Evolutionary conservation across 2,329 filamentous ascomycete species (phyloP).

Genomic region (Claviceps sp.): DNA sequence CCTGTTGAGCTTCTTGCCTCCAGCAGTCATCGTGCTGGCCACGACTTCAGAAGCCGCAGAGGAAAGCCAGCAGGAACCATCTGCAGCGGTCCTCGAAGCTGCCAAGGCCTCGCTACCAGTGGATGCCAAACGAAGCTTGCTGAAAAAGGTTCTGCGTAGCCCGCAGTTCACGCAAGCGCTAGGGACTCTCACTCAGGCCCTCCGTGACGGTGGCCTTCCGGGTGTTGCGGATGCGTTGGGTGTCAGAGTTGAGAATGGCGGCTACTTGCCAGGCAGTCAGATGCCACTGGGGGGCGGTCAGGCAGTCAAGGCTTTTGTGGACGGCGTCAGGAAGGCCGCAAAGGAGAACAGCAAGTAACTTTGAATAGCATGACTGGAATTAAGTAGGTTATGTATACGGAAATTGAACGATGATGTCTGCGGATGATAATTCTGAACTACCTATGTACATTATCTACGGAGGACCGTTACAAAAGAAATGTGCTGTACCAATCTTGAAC

Average conservation of each 20-base stretch:
- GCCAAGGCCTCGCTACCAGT: conserved; percentile 61
- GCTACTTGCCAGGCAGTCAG: conserved; percentile 61
- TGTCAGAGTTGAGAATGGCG: conserved; percentile 72
- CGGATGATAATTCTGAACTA: neutral
- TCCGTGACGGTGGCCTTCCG: conserved; percentile 81
- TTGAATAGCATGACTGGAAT: neutral
- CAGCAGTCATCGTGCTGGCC: conserved; percentile 62
- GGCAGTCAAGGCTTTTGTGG: conserved; percentile 80
- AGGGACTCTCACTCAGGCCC: conserved; percentile 69
- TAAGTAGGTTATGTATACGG: no score
- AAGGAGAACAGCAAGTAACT: conserved; percentile 35
- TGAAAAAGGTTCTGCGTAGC: conserved; percentile 72
- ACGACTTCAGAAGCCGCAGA: conserved; percentile 47
- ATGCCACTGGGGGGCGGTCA: conserved; percentile 80
- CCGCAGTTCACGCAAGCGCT: conserved; percentile 87
- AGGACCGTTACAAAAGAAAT: no score
- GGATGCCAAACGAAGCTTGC: conserved; percentile 64
- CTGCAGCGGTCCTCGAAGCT: conserved; percentile 52
- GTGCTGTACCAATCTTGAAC: no score
- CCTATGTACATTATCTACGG: no score
- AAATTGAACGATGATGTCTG: neutral
- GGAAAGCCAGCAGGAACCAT: conserved; percentile 48
- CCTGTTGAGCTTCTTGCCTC: conserved; percentile 66
- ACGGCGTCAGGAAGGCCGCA: conserved; percentile 72
- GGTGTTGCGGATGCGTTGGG: conserved; percentile 78